phyloP scores from a whole-genome alignment of 306 rosid genomes.

The Begonia fuchsioides region DNA sequence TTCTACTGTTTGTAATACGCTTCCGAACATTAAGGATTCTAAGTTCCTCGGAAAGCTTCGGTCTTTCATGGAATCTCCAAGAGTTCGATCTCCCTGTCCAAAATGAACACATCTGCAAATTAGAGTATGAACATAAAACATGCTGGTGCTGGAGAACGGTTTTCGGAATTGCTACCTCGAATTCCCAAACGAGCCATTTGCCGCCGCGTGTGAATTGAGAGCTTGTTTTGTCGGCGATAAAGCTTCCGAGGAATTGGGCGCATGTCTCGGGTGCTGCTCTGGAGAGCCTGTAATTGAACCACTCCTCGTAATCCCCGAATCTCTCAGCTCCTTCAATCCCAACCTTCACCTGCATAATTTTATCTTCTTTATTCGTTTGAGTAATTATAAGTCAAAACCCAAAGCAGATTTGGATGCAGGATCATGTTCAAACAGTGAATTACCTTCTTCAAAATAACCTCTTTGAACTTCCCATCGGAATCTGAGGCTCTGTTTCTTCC shows the following conservation, averaged over 20 bases:
- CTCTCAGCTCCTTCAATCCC: slow-evolving; percentile 64
- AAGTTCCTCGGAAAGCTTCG: slow-evolving; percentile 69
- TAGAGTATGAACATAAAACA: too few species aligned
- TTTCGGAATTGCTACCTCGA: slow-evolving; percentile 41
- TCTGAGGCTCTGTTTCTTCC: slow-evolving; percentile 25
- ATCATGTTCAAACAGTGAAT: background rate
- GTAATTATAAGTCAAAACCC: too few species aligned
- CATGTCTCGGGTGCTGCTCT: slow-evolving; percentile 99
- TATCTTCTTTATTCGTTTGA: background rate
- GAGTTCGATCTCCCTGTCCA: slow-evolving; percentile 72
- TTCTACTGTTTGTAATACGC: slow-evolving; percentile 65
- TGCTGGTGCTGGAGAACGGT: too few species aligned
- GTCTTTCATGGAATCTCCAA: slow-evolving; percentile 75
- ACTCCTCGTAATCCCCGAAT: slow-evolving; percentile 76
- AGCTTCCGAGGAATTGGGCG: slow-evolving; percentile 88
- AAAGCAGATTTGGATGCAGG: too few species aligned
- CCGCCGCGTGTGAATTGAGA: slow-evolving; percentile 65
- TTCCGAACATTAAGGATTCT: slow-evolving; percentile 82
- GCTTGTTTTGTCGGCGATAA: slow-evolving; percentile 52
- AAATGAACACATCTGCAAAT: slow-evolving; percentile 8
- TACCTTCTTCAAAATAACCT: slow-evolving; percentile 91
- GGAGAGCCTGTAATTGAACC: slow-evolving; percentile 89
- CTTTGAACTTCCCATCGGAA: slow-evolving; percentile 43
- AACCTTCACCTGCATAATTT: slow-evolving; percentile 52
- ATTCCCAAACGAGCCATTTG: slow-evolving; percentile 99